Base-by-base conservation (phyloP, 495 filamentous ascomycete genomes). In the Talaromyces liani region DNA sequence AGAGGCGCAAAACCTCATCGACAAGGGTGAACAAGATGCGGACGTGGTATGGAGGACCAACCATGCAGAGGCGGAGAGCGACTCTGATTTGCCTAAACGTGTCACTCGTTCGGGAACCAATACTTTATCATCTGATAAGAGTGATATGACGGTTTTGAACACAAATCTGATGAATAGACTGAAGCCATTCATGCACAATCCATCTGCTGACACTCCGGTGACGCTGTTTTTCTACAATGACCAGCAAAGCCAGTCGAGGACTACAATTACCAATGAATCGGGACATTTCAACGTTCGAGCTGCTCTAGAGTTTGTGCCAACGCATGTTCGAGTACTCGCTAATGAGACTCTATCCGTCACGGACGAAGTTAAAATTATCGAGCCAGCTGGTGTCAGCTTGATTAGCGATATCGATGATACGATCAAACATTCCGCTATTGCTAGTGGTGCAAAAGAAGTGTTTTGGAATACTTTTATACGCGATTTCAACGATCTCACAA, bases 391-490 rank as follows among this genome's bases (percentile, higher is more conserved):
- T 24, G 82, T 99, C 65, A 97, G 93, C 70, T 62, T 99, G 60
- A 97, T 99, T 69, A 97, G 91, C 70, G 94, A 99, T 68, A 93
- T 99, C 64, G 94, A 99, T 70, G 94, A 99, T 73, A 99, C 94
- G 0, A 89, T 99, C 64, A 99, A 99, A 71, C 91, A 92, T 67
- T 97, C 95, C 2, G 94, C 90, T 14, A 94, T 99, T 66, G 79
- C 83, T 6, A 82, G 84, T 65, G 94, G 95, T 0, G 87, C 93
- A 0, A 88, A 90, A 47, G 94, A 99, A 72, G 96, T 97, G 58
- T 98, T 97, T 70, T 85, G 93, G 24, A 98, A 98, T 71, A 91
- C 91, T 0, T 98, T 99, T 68, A 87, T 95, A 55, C 88, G 92
- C 14, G 92, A 97, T 16, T 75, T 98, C 8, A 78, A 71, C 0